phyloP scores from a whole-genome alignment of 2,329 filamentous ascomycete species.

The Helminthosporium solani region DNA sequence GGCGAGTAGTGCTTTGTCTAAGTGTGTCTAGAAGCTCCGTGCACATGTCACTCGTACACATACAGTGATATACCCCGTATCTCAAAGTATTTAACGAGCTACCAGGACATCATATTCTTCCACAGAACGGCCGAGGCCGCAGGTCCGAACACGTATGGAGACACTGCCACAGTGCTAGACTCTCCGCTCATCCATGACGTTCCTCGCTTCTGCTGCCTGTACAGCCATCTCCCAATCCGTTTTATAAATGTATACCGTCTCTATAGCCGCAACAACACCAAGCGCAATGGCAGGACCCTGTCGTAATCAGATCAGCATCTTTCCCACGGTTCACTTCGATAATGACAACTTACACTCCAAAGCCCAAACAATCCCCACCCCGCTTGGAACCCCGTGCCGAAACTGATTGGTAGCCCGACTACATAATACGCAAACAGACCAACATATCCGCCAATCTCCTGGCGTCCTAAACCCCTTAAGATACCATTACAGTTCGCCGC shows the following conservation, averaged over 20 bases:
- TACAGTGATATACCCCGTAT: too few species aligned
- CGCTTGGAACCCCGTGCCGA: conserved; percentile 74
- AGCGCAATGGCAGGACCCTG: conserved; percentile 63
- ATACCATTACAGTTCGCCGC: conserved; percentile 80
- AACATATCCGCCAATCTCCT: conserved; percentile 86
- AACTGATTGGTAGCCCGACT: conserved; percentile 80
- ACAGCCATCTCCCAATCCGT: conserved; percentile 61
- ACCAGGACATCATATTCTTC: too few species aligned
- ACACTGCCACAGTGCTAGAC: background rate
- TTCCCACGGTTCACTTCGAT: background rate
- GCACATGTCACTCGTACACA: too few species aligned
- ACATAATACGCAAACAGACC: conserved; percentile 85
- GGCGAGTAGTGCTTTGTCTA: too few species aligned
- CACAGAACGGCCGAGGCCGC: too few species aligned
- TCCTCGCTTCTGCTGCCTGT: conserved; percentile 60
- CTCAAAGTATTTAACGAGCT: too few species aligned
- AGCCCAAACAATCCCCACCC: conserved; percentile 76
- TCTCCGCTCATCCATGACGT: conserved; percentile 29
- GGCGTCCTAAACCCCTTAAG: conserved; percentile 80
- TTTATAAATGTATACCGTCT: conserved; percentile 57
- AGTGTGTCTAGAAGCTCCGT: too few species aligned
- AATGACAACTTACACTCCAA: conserved; percentile 56
- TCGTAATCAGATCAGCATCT: conserved; percentile 8
- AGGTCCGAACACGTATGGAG: too few species aligned
- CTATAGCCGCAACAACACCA: conserved; percentile 57